Evolutionary conservation across 169 alveolate genomes (phyloP), one percentile per base, ranked within the genome.

Genomic region (Plasmodium sp.): DNA sequence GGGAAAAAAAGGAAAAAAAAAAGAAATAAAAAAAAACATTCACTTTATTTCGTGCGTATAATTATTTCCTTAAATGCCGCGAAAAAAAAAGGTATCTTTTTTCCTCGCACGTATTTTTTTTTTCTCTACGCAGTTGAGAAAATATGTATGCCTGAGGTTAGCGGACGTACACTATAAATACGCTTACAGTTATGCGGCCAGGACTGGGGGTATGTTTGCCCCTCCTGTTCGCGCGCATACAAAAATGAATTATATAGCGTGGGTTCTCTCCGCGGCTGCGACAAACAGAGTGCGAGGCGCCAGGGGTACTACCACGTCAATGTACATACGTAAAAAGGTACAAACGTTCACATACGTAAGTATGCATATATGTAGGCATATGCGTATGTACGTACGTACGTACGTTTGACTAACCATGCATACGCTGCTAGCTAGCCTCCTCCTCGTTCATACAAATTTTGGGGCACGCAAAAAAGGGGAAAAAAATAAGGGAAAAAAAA

Each of bases 281-380:
- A 51, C 62, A 51, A 51, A 16, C 62, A 51, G 12, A 48, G 58
- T 48, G 62, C 16, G 62, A 51, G 16, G 62, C 2, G 18, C 27
- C 22, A 12, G 3, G 7, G 62, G 22, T 51, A 27, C 41, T 51
- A 27, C 41, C 82, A 74, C 58, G 58, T 74, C 10, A 74, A 36
- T 36, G 71, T 39, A 45, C 18, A 77, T 77, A 31, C 41, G 84
- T 12, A 77, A 9, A 39, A 31, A 18, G 4, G 18, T 14, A 74
- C 27, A 36, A 22, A 22, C 27, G 27, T 22, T 22, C 22, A 81
- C 62, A 31, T 82, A 56, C 84, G 27, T 82, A 82, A 34, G 80
- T 56, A 81, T 82, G 58, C 41, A 56, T n/a, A 82, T 33, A n/a
- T 82, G 22, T 77, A 77, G 18, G 16, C 71, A 48, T 48, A 83